These are phyloP conservation scores for Plasmodium berghei DNA, from an alignment of 169 alveolate genomes.

Conservation along the genomic window DNA sequence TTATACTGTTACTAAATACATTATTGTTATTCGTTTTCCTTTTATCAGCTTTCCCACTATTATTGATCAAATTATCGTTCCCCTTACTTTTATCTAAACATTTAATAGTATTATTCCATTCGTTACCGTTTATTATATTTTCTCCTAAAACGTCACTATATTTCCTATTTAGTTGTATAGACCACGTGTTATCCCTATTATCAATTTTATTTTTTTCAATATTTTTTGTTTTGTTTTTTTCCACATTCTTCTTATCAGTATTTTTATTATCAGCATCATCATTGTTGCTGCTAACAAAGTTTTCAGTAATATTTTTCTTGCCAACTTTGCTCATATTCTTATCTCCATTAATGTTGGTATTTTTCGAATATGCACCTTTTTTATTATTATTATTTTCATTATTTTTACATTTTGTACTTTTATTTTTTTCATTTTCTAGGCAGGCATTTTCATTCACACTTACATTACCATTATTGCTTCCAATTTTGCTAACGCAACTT, in stretches of 20 bases:
- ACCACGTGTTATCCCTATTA: neutral
- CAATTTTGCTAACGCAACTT: slow-evolving; percentile 6
- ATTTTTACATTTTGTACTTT: slow-evolving; percentile 31
- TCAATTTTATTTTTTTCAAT: neutral
- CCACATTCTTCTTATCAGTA: neutral
- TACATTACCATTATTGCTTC: neutral
- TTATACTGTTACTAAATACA: neutral
- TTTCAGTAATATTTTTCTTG: slow-evolving; percentile 7
- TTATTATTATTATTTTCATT: slow-evolving; percentile 18
- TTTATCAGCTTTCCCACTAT: neutral
- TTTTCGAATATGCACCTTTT: slow-evolving; percentile 1
- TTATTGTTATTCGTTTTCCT: slow-evolving; percentile 3
- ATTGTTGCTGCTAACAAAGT: slow-evolving; percentile 7
- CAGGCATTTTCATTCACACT: neutral
- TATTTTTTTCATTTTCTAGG: slow-evolving; percentile 38
- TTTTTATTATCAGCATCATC: neutral
- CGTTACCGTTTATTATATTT: neutral
- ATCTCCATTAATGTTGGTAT: neutral
- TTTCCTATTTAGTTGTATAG: neutral
- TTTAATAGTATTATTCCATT: neutral
- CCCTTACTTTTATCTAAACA: neutral
- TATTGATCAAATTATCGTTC: neutral
- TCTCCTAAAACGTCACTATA: neutral
- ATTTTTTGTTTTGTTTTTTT: neutral
- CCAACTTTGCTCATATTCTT: slow-evolving; percentile 6